Conservation (phyloP, 176 grass and related monocot species). For the Aegilops sharonensis region DNA sequence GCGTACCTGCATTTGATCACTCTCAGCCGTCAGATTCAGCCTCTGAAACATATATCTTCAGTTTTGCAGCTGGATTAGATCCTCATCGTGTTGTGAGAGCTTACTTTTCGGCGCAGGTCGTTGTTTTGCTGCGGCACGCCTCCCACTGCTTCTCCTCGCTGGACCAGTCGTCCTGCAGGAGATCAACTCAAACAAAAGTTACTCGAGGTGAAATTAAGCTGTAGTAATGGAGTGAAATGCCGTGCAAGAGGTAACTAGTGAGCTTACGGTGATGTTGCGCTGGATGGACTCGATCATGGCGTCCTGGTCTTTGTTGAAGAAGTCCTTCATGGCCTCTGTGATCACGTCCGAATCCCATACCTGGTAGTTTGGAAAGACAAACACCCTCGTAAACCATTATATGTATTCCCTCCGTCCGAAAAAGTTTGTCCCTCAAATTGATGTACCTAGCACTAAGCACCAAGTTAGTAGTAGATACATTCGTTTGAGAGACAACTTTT, state of each 20-base stretch:
- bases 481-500: too few species aligned
- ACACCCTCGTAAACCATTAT: neutral
- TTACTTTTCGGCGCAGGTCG: slow-evolving; percentile 49
- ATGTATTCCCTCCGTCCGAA: too few species aligned
- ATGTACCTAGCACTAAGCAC: too few species aligned
- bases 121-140: slow-evolving; percentile 33
- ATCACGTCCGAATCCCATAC: slow-evolving; percentile 87
- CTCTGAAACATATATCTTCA: too few species aligned
- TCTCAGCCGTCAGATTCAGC: neutral
- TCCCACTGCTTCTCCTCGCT: slow-evolving; percentile 53
- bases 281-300: slow-evolving; percentile 76
- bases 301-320: slow-evolving; percentile 51
- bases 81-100: neutral
- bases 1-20: slow-evolving; percentile 32
- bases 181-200: neutral
- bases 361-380: neutral
- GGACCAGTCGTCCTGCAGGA: slow-evolving; percentile 44
- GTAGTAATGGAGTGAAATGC: neutral
- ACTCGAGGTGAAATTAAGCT: neutral
- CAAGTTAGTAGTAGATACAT: too few species aligned
- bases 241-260: neutral
- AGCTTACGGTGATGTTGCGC: slow-evolving; percentile 75
- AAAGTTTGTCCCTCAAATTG: too few species aligned
- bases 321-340: slow-evolving; percentile 77
- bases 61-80: too few species aligned